Evolutionary conservation across 495 filamentous ascomycete species (phyloP), one percentile per base, ranked within the genome.

Genomic region (Extremus antarcticus): DNA sequence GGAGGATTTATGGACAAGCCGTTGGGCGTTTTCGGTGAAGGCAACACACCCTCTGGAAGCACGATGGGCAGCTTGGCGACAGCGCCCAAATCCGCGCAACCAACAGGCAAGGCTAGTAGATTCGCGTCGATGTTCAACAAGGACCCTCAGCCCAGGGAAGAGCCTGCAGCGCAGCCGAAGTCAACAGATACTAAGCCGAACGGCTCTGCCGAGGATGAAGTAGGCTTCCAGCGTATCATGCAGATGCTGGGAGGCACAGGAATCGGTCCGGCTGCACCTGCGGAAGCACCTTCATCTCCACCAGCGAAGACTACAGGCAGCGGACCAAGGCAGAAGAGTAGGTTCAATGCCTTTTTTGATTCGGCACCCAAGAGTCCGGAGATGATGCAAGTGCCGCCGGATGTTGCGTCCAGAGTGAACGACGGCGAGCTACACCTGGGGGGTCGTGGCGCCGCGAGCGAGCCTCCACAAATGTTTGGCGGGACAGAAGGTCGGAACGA

Each of bases 211-310:
- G 83, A 86, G 21, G 91, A 98, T 57, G 90, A 88, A 68, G 83
- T 87, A 71, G 92, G 87, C 0, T 98, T 98, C 66, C 84, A 91
- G 56, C 80, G 83, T 45, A 84, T 98, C 40, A 71, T 98, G 29
- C 79, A 86, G 56, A 94, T 96, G 77, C 79, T 98, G 38, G 79
- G 74, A 52, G 76, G 76, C 17, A 65, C 64, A 7, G 75, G 68
- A 41, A 71, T 71, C 20, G 4, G 7, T 35, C 4, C 4, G 29
- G 43, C 1, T 13, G 43, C 48, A 53, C 29, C n/a, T 41, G 16
- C 59, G 17, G 19, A 48, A 22, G 38, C 54, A 32, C 60, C 56
- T 15, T 46, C 56, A 1, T 62, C 60, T 15, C 60, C 55, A 8
- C 46, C 51, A 17, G 24, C 52, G 7, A 50, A 52, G 25, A 46